Evolutionary conservation across 768 basidiomycete species (phyloP), one percentile per base, ranked within the genome.

Genomic region (Phylloporus sp.): DNA sequence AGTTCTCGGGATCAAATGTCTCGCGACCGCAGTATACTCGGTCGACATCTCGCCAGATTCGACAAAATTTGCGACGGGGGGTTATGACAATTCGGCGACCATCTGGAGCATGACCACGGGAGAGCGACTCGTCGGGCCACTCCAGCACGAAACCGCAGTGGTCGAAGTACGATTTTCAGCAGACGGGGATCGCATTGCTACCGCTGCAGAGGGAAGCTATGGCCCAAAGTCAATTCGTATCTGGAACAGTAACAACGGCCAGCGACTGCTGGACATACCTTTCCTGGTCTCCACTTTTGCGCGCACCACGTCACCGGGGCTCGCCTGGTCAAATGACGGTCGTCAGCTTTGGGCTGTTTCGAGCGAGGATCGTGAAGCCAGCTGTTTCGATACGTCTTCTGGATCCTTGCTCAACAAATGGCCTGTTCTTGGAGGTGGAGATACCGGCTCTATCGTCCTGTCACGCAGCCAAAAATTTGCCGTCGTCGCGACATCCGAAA

Each of bases 311-410:
- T 32, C 42, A 1, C 7, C 42, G 21, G n/a, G n/a, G n/a, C 27
- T 53, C 18, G 22, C 29, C 20, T 53, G 48, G 52, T 44, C 43
- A 0, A n/a, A 24, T 9, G 42, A 54, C 9, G 43, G 54, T n/a
- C 23, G 20, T 27, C 26, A 46, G 7, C 14, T 54, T 2, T 46
- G 45, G 14, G 37, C 42, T 38, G 23, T 18, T 2, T 50, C 44
- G 14, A 20, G 10, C 2, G 17, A n/a, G n/a, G n/a, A n/a, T n/a
- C n/a, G 40, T 9, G 20, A 31, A 38, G 42, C 28, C 34, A 42
- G 37, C 13, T 13, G 27, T 28, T 45, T 53, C 15, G 49, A 53
- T 4, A 6, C 41, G 3, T 50, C 44, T 8, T 46, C 40, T 1
- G 39, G 44, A 9, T 27, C 31, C 14, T 4, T 46, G 35, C 44